Base-by-base conservation (phyloP, 805 yeast species). In the Wickerhamomyces hampshirensis region DNA sequence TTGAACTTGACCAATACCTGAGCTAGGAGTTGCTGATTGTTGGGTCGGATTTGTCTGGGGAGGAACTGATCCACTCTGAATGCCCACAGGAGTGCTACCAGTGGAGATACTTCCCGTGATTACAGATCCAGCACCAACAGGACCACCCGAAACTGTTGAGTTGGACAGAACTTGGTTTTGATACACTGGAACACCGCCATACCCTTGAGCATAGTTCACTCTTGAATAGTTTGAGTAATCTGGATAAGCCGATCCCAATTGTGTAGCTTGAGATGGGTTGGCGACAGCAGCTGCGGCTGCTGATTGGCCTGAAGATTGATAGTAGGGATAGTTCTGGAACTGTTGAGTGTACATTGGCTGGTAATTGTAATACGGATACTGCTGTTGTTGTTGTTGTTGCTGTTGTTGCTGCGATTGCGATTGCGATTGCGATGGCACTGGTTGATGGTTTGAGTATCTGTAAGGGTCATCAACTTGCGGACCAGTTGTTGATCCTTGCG, bases 1-100 rank as follows among this genome's bases (percentile, higher is more conserved):
- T 28, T 54, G 59, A 18, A 51, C 47, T 34, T 54, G 57, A 10
- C 59, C 59, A 18, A 51, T 44, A 3, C 51, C 43, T 11, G 55
- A 49, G 8, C 45, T 38, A 4, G 43, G 23, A 2, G 39, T 28
- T 4, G 36, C 14, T n/a, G 12, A 39, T 41, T 29, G 29, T 38
- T 17, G 39, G 28, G 17, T 33, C 23, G 38, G 35, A n/a, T 30
- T 33, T 37, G 16, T 35, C 14, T 28, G 39, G 30, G 28, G 29
- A 33, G 24, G 24, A 21, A 21, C 24, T 9, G 33, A 5, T 5
- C 31, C 28, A 24, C 15, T 26, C 13, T 23, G 28, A 11, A 13
- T 7, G 13, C 23, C 14, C 11, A 15, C 17, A 18, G 32, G 21
- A 5, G 29, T 16, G 14, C 32, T 11, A 30, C 34, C 38, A n/a